Evolutionary conservation across 2,329 filamentous ascomycete species (phyloP).

Genomic region (Phaeosphaeriaceae sp.): DNA sequence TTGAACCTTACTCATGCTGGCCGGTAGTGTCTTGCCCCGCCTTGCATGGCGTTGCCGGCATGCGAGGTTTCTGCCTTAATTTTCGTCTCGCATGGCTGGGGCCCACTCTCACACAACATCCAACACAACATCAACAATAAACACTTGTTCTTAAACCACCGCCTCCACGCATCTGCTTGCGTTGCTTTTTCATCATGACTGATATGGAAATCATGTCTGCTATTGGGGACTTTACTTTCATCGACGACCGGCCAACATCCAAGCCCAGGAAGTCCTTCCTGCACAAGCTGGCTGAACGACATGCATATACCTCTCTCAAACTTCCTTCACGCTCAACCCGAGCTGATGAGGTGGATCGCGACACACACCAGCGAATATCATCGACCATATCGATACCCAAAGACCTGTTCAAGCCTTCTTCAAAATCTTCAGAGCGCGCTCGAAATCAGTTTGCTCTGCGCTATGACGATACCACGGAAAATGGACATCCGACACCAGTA

Average conservation of each 20-base stretch:
- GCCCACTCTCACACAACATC: constrained; percentile 4
- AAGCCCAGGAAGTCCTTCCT: constrained; percentile 22
- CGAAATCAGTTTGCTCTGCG: constrained; percentile 6
- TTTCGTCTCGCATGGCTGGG: too few relatives aligned
- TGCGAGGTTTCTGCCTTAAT: not conserved
- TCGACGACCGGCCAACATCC: constrained; percentile 12
- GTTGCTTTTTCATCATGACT: constrained; percentile 1
- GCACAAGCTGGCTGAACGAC: constrained; percentile 18
- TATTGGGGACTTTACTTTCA: constrained; percentile 15
- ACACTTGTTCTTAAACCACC: not conserved
- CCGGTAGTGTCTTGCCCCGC: not conserved
- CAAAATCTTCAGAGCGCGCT: constrained; percentile 9
- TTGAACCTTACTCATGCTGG: not conserved
- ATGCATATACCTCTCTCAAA: constrained; percentile 12
- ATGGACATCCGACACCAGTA: not conserved
- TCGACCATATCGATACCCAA: constrained; percentile 7
- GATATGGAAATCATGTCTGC: constrained; percentile 16
- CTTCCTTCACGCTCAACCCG: constrained; percentile 17
- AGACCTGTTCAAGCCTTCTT: constrained; percentile 6
- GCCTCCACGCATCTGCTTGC: not conserved
- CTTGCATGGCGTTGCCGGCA: not conserved
- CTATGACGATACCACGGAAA: constrained; percentile 3
- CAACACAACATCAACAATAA: constrained; percentile 15
- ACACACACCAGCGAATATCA: constrained; percentile 2
- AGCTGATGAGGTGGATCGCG: not conserved